Evolutionary conservation across 176 grass and related monocot species (phyloP).

Genomic region (Panicum miliaceum): DNA sequence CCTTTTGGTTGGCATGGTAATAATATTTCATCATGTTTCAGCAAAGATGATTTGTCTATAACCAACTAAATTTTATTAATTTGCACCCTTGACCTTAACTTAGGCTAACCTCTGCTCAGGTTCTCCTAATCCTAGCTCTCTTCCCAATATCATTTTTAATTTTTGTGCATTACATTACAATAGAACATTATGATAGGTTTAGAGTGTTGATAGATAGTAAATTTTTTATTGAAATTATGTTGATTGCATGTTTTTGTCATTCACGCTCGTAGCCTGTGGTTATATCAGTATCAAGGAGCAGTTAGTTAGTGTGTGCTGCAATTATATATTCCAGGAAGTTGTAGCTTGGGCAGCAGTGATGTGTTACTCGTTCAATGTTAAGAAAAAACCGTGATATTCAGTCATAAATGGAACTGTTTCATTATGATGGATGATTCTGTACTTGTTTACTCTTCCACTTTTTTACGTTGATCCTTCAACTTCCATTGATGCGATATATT

Average conservation of each 20-base stretch:
- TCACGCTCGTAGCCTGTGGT: not conserved
- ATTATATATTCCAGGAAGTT: not conserved
- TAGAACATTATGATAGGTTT: not conserved
- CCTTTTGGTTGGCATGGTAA: not conserved
- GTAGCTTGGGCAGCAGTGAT: not conserved
- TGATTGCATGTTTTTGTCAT: not conserved
- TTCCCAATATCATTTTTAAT: not conserved
- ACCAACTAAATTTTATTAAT: not conserved
- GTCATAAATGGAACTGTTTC: not conserved
- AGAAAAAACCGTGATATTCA: not conserved
- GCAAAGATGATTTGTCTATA: not conserved
- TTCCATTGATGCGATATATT: not conserved
- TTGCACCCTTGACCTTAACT: not conserved
- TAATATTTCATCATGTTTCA: not conserved
- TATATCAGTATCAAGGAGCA: not conserved
- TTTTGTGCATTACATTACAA: not conserved
- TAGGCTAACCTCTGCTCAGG: not conserved
- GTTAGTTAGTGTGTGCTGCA: not conserved
- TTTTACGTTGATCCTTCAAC: not conserved
- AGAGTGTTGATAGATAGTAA: not conserved
- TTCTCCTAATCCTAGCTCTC: not conserved
- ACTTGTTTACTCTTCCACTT: not conserved
- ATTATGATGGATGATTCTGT: not conserved
- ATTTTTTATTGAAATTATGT: not conserved
- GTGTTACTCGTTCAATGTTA: not conserved